Base-by-base conservation (phyloP, 192 early-diverging fungal species). In the Ramicandelaber brevisporus region DNA sequence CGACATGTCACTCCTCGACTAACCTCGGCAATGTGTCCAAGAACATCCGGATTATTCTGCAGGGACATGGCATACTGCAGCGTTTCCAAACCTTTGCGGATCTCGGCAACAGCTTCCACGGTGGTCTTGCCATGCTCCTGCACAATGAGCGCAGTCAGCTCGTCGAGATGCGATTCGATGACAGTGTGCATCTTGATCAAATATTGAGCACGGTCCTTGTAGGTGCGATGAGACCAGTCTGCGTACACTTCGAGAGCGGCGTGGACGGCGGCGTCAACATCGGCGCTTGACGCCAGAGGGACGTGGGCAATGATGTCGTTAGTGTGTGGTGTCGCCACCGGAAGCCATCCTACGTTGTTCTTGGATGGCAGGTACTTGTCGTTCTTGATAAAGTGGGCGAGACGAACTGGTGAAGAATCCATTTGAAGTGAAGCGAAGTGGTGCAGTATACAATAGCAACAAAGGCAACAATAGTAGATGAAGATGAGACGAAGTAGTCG, bases 101-200 rank as follows among this genome's bases (percentile, higher is more conserved):
- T 52, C 34, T 79, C 78, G 18, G 61, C 70, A 10, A 60, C 25
- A 5, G 77, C 77, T 41, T 83, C 78, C 0, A 55, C 42, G 37
- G 53, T 54, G 26, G 59, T 80, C 57, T 82, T 83, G 38, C 78
- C 78, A 36, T 83, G 77, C 43, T 83, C 78, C 14, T 52, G 41
- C 14, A 70, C 73, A 6, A 83, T 63, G 32, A 80, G 43, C 24
- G 59, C 66, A 0, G 65, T 70, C 8, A 83, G 53, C 41, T 83
- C 67, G 6, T 68, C 65, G 0, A 39, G 33, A 43, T 72, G 57
- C 39, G 40, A 56, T 12, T 52, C 43, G 17, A 79, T 37, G 6
- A 44, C 29, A 5, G 55, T 43, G 43, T 77, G 63, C 43, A 71
- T 58, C 4, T 53, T 32, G 30, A 79, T 50, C 29, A 79, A 38